Base-by-base conservation (phyloP, 148 eudicot species). In the Amaranthus cruentus region DNA sequence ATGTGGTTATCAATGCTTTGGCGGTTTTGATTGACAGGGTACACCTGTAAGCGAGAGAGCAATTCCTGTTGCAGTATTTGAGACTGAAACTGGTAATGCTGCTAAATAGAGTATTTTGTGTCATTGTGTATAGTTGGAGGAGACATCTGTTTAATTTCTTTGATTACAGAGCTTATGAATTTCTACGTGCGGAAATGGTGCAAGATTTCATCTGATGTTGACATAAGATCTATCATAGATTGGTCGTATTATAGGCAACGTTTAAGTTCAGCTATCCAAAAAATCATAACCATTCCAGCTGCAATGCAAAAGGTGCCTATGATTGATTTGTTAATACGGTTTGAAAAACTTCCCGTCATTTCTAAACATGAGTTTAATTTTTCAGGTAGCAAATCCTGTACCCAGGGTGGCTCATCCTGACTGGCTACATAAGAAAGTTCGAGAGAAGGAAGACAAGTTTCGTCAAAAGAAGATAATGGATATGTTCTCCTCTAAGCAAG, bases 201-300 rank as follows among this genome's bases (percentile, higher is more conserved):
- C 89, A 95, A 95, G 86, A 80, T 87, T 62, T 91, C 97, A 76
- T 87, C 92, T 47, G 97, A 88, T 80, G 81, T 87, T 51, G 97
- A 88, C 71, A 90, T 95, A 55, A 83, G 98, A 57, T 91, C 97
- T 75, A 95, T 95, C 68, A 84, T 95, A 69, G 98, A 95, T 84
- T 95, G 98, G 98, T 90, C 98, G 71, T 95, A 95, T 74, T 95
- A 95, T 84, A 95, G 86, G 82, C 98, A 95, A 78, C 87, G 98
- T 66, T 90, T 95, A 62, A 80, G 98, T 81, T 95, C 98, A 60
- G 80, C 98, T 55, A 95, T 95, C 81, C 98, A 95, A 70, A 95
- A 95, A 80, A 95, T 90, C 70, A 88, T 95, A 70, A 91, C 97
- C 68, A 95, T 95, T 84, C 98, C 98, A 70, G 98, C 98, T 82